Percentiles rank a stretch among this genome's conserved stretches.
Evolutionary conservation across 164 flowering plant species (phyloP).

Genomic region (Vitis labrusca): DNA sequence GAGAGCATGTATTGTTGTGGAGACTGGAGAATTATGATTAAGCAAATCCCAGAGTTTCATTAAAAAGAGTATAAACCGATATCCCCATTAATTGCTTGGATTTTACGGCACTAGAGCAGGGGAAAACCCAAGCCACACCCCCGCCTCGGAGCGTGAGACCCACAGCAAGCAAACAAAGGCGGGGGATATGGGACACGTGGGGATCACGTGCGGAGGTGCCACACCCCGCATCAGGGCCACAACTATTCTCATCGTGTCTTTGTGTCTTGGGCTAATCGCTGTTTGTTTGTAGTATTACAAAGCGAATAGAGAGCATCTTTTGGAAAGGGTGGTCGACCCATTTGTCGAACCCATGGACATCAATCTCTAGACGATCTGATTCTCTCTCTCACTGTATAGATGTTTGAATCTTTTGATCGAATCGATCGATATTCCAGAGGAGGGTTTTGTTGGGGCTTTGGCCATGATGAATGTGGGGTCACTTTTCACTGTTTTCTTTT

Average conservation of each 20-base stretch:
- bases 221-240: no score
- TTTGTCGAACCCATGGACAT: slow-evolving; percentile 44
- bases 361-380: slow-evolving; percentile 62
- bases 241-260: neutral
- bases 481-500: slow-evolving; percentile 12
- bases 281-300: slow-evolving; percentile 21
- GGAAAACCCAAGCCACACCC: neutral
- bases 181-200: slow-evolving; percentile 3
- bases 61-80: slow-evolving; percentile 17
- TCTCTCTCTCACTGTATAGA: slow-evolving; percentile 28
- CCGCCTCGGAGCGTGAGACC: slow-evolving; percentile 1
- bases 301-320: slow-evolving; percentile 58
- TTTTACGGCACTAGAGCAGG: slow-evolving; percentile 8
- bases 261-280: slow-evolving; percentile 34
- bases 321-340: slow-evolving; percentile 68
- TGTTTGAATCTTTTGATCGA: slow-evolving; percentile 30
- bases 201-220: neutral
- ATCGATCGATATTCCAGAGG: slow-evolving; percentile 19
- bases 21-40: slow-evolving; percentile 24
- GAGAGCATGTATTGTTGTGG: neutral
- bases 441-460: slow-evolving; percentile 15
- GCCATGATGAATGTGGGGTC: slow-evolving; percentile 29
- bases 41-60: slow-evolving; percentile 38
- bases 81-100: slow-evolving; percentile 19
- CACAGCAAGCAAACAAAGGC: neutral